These are phyloP conservation scores for Penicillium macrosclerotiorum DNA, from an alignment of 495 filamentous ascomycete genomes.

Conservation along the genomic window DNA sequence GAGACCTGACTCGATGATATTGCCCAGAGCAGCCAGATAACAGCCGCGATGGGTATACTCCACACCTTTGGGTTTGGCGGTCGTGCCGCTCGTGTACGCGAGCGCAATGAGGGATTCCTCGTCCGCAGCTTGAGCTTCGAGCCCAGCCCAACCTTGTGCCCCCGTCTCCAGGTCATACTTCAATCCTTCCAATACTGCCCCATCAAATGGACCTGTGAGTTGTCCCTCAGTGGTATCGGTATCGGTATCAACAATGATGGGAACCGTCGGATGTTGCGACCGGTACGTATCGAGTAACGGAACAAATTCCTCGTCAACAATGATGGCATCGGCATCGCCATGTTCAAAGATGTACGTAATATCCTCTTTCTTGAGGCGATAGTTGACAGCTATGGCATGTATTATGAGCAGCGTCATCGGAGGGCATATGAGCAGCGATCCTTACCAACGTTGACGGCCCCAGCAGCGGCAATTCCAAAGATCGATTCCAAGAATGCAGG, in stretches of 20 bases:
- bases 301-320: slow-evolving; percentile 78
- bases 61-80: slow-evolving; percentile 88
- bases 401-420: too few relatives aligned
- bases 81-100: slow-evolving; percentile 92
- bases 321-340: slow-evolving; percentile 80
- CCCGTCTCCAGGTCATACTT: slow-evolving; percentile 62
- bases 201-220: slow-evolving; percentile 76
- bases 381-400: slow-evolving; percentile 82
- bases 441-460: slow-evolving; percentile 70
- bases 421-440: too few relatives aligned
- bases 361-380: slow-evolving; percentile 83
- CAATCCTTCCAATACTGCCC: slow-evolving; percentile 79
- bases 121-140: slow-evolving; percentile 62
- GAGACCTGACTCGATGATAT: slow-evolving; percentile 84
- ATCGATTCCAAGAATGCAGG: slow-evolving; percentile 90
- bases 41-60: slow-evolving; percentile 85
- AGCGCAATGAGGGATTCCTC: slow-evolving; percentile 84
- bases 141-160: slow-evolving; percentile 69
- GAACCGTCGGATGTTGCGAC: slow-evolving; percentile 54
- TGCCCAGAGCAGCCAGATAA: slow-evolving; percentile 81
- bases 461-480: slow-evolving; percentile 84
- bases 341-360: slow-evolving; percentile 87
- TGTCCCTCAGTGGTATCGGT: slow-evolving; percentile 75
- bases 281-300: slow-evolving; percentile 65
- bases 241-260: slow-evolving; percentile 80